A percentile compares a stretch with the other conserved stretches of the same genome.
Evolutionary conservation across 306 rosid species (phyloP).

Genomic region (Bauhinia variegata): DNA sequence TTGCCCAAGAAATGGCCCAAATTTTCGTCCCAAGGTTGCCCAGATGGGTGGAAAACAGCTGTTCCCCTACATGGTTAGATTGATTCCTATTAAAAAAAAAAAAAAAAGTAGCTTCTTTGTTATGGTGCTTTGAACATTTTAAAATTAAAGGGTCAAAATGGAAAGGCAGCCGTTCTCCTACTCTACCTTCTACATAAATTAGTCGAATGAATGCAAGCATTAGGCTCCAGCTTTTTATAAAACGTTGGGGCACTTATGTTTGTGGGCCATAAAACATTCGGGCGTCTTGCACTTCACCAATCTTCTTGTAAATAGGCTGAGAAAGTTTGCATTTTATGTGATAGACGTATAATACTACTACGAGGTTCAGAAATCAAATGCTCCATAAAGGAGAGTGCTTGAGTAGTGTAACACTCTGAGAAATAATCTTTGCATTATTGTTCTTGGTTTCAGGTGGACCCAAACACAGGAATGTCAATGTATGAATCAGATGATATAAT

Average conservation of each 20-base stretch:
- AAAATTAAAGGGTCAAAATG: background rate
- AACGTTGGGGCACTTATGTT: no score
- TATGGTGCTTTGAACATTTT: conserved; percentile 6
- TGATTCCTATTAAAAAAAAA: conserved; percentile 27
- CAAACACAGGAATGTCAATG: conserved; percentile 90
- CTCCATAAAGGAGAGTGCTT: no score
- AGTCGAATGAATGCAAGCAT: no score
- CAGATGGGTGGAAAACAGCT: conserved; percentile 91
- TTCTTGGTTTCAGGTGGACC: conserved; percentile 74
- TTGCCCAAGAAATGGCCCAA: conserved; percentile 89
- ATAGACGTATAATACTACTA: background rate
- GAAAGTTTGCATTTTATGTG: conserved; percentile 11
- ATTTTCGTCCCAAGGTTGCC: conserved; percentile 82
- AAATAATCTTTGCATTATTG: conserved; percentile 30
- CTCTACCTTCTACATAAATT: conserved; percentile 13
- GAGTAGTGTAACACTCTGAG: no score
- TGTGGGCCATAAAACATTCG: background rate
- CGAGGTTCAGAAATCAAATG: conserved; percentile 2
- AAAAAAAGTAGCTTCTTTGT: conserved; percentile 16
- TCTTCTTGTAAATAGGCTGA: conserved; percentile 9
- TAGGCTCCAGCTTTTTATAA: conserved; percentile 19
- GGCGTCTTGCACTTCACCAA: conserved; percentile 9
- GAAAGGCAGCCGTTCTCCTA: background rate
- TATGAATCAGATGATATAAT: conserved; percentile 97
- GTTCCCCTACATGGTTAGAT: conserved; percentile 92